Evolutionary conservation across 2,329 filamentous ascomycete species (phyloP).

Genomic region (Hymenoscyphus scutula): DNA sequence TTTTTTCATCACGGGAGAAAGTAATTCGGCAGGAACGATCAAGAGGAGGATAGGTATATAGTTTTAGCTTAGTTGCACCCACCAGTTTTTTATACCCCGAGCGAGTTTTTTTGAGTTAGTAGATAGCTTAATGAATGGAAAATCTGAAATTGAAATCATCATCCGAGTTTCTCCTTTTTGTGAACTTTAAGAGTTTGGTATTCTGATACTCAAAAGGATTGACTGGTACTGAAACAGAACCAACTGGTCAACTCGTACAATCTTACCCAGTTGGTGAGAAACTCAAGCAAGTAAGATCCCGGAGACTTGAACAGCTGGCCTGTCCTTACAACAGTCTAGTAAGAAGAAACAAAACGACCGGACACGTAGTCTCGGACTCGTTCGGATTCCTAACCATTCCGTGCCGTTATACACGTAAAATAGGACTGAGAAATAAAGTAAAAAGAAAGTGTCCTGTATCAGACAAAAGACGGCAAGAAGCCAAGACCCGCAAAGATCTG

Average conservation of each 20-base stretch:
- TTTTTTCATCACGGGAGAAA: neutral
- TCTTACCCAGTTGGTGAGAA: neutral
- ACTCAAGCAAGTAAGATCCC: neutral
- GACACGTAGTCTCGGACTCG: neutral
- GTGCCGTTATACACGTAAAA: neutral
- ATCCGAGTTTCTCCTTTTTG: neutral
- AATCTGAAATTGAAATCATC: neutral
- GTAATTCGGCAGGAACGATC: slow-evolving; percentile 2
- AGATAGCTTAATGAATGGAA: slow-evolving; percentile 1
- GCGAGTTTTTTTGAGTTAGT: neutral
- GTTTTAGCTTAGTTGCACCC: slow-evolving; percentile 1
- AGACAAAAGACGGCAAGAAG: neutral
- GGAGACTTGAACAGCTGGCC: neutral
- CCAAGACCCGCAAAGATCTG: neutral
- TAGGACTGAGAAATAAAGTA: neutral
- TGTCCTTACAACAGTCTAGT: neutral
- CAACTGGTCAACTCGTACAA: neutral
- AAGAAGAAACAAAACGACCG: neutral
- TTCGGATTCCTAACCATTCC: neutral
- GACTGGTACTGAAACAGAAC: neutral
- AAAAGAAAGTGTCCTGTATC: neutral
- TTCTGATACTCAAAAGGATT: neutral
- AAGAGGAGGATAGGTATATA: slow-evolving; percentile 1
- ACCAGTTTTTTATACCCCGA: slow-evolving; percentile 1
- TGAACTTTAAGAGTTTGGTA: neutral